These are phyloP conservation scores for Penicillium paxilli DNA, from an alignment of 495 filamentous ascomycete species.

Conservation along the genomic window DNA sequence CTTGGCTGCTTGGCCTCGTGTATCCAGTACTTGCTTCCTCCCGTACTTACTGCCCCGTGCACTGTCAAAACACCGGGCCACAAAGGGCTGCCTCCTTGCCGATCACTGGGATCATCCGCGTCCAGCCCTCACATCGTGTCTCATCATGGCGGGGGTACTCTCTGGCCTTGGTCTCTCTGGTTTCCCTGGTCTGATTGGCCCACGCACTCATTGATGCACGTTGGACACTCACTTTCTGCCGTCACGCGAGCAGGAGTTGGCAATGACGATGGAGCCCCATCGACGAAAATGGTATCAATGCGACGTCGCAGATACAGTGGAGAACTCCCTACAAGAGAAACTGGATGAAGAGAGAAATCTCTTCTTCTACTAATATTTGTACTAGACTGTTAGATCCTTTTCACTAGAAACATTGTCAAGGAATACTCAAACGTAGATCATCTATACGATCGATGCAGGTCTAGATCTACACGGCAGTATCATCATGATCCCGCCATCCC, in stretches of 20 bases:
- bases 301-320: neutral
- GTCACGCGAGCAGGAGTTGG: neutral
- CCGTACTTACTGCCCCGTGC: no score
- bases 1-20: no score
- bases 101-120: conserved; percentile 1
- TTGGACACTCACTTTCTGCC: neutral
- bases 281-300: neutral
- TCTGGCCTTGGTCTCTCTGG: neutral
- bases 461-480: no score
- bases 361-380: no score
- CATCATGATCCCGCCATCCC: no score
- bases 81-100: neutral
- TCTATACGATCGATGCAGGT: no score
- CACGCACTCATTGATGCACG: neutral
- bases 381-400: no score
- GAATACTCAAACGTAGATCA: no score
- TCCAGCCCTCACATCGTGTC: conserved; percentile 1
- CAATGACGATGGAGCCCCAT: neutral
- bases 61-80: conserved; percentile 1
- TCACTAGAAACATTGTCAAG: no score
- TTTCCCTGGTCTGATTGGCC: neutral
- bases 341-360: no score
- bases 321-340: no score
- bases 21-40: no score
- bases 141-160: neutral